phyloP scores from a whole-genome alignment of 441 rosid species.

The Biscutella auriculata region DNA sequence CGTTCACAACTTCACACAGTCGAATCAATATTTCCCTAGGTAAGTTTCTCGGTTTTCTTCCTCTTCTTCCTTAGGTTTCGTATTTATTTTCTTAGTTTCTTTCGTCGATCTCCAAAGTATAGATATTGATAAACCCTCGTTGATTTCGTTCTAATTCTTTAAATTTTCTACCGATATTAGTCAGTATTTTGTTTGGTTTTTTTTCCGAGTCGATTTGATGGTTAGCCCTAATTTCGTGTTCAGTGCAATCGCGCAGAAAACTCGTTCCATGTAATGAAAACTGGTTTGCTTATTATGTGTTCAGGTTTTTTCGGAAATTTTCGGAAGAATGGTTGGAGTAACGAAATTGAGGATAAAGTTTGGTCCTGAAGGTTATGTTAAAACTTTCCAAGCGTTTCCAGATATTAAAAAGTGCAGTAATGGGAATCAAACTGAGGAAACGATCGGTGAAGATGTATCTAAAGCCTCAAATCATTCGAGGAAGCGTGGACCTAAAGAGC shows the following conservation, averaged over 20 bases:
- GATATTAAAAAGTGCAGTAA: neutral
- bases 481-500: constrained; percentile 37
- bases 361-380: constrained; percentile 6
- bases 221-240: neutral
- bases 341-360: constrained; percentile 15
- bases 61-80: too few relatives aligned
- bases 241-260: neutral
- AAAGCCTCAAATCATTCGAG: constrained; percentile 5
- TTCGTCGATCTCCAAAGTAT: too few relatives aligned
- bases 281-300: neutral
- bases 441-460: neutral
- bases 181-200: too few relatives aligned
- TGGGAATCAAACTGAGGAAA: neutral
- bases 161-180: too few relatives aligned
- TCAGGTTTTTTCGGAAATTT: neutral
- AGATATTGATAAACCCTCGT: too few relatives aligned
- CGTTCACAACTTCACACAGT: too few relatives aligned
- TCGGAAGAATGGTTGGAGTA: constrained; percentile 2
- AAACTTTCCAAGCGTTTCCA: neutral
- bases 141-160: too few relatives aligned
- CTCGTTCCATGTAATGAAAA: neutral
- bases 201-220: neutral
- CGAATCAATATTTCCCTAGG: too few relatives aligned
- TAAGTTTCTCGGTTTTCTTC: too few relatives aligned
- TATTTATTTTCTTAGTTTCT: too few relatives aligned